These are phyloP conservation scores for Croton laevigatus DNA, from an alignment of 441 rosid genomes.

Conservation along the genomic window DNA sequence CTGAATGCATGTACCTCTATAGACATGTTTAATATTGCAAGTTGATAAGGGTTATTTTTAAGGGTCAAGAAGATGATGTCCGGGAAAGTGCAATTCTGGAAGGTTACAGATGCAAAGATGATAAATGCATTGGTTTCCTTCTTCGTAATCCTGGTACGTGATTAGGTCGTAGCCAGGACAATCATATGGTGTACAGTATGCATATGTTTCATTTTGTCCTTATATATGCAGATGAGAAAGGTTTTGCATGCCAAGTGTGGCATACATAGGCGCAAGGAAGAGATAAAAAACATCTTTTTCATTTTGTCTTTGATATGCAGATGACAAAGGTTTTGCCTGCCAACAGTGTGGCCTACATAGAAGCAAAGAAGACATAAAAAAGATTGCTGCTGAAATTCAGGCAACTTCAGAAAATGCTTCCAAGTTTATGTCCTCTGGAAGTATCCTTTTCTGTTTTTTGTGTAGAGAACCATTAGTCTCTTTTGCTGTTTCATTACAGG, in stretches of 20 bases:
- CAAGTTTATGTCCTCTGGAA: slow-evolving; percentile 36
- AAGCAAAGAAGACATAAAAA: slow-evolving; percentile 65
- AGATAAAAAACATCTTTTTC: slow-evolving; percentile 16
- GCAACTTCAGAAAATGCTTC: slow-evolving; percentile 40
- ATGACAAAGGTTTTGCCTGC: slow-evolving; percentile 68
- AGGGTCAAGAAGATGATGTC: slow-evolving; percentile 74
- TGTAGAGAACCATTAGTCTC: slow-evolving; percentile 8
- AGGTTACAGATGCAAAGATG: slow-evolving; percentile 79
- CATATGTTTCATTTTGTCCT: slow-evolving; percentile 11
- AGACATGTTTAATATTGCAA: background rate
- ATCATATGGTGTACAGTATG: slow-evolving; percentile 5
- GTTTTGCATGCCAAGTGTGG: slow-evolving; percentile 86
- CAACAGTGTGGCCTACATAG: slow-evolving; percentile 41
- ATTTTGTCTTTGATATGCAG: slow-evolving; percentile 42
- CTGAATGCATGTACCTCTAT: background rate
- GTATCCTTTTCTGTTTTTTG: slow-evolving; percentile 41
- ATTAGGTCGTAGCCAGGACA: slow-evolving; percentile 11
- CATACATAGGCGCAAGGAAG: slow-evolving; percentile 63
- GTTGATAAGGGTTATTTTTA: slow-evolving; percentile 21
- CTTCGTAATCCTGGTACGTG: slow-evolving; percentile 70
- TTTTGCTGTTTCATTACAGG: background rate
- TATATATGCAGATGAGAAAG: slow-evolving; percentile 58
- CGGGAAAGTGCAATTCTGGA: slow-evolving; percentile 87
- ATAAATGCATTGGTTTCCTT: slow-evolving; percentile 72
- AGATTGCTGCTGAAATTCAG: slow-evolving; percentile 48